Conservation (phyloP, 805 yeast genomes). For the Torulaspora maleeae region DNA sequence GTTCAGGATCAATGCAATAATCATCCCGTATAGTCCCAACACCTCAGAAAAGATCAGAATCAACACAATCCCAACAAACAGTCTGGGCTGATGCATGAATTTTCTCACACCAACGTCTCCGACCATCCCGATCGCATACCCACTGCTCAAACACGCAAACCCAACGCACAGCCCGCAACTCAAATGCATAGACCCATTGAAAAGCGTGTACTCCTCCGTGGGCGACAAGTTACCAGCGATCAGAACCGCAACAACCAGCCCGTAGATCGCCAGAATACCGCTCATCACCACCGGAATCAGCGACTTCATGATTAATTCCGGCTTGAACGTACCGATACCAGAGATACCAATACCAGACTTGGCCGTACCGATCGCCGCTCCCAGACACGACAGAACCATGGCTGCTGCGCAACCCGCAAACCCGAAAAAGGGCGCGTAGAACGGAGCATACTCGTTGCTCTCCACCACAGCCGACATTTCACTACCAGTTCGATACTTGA, state of each 20-base stretch:
- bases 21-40: constrained; percentile 88
- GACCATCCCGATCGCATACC: constrained; percentile 92
- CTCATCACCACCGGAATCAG: constrained; percentile 97
- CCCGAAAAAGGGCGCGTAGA: constrained; percentile 95
- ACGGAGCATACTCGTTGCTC: constrained; percentile 67
- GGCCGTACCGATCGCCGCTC: constrained; percentile 98
- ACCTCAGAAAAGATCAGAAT: constrained; percentile 90
- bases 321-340: constrained; percentile 96
- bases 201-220: constrained; percentile 70
- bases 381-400: constrained; percentile 87
- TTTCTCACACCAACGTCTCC: constrained; percentile 92
- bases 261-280: constrained; percentile 95
- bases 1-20: constrained; percentile 85
- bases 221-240: constrained; percentile 90
- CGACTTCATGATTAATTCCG: constrained; percentile 93
- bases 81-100: constrained; percentile 79
- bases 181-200: constrained; percentile 96
- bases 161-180: constrained; percentile 96
- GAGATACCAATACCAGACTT: constrained; percentile 97
- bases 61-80: constrained; percentile 85
- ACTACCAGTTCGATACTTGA: neutral
- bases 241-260: constrained; percentile 91
- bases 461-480: constrained; percentile 33
- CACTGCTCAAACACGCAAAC: constrained; percentile 92
- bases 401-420: constrained; percentile 97